Conservation (phyloP, 2,329 filamentous ascomycete genomes). For the Magnaporthiopsis incrustans region DNA sequence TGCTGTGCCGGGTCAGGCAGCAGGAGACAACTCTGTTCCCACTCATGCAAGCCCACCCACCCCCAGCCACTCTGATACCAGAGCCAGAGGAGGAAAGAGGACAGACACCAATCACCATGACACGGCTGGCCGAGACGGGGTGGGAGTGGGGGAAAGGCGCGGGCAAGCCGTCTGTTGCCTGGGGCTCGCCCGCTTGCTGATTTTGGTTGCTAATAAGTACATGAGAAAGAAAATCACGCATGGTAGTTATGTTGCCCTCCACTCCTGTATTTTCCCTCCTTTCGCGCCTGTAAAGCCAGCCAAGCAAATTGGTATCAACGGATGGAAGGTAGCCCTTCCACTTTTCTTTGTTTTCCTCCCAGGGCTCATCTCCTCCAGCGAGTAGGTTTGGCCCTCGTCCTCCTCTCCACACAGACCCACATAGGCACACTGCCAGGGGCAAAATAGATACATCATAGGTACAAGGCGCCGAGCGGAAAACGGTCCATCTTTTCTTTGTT, state of each 20-base stretch:
- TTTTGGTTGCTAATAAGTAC: not conserved
- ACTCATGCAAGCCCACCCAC: not conserved
- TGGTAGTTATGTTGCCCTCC: too few species aligned
- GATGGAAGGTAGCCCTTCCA: not conserved
- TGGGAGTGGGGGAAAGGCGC: not conserved
- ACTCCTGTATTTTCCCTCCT: not conserved
- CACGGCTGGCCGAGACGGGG: too few species aligned
- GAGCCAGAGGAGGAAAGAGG: too few species aligned
- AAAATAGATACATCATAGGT: not conserved
- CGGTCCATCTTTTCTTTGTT: not conserved
- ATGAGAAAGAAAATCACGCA: not conserved
- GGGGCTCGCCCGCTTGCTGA: not conserved
- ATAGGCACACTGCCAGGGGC: not conserved
- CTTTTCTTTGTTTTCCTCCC: not conserved
- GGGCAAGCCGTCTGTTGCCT: not conserved
- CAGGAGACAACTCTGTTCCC: not conserved
- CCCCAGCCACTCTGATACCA: not conserved
- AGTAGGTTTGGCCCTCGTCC: not conserved
- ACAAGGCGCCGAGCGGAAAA: not conserved
- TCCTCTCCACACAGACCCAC: not conserved
- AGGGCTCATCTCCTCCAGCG: too few species aligned
- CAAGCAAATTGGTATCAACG: not conserved
- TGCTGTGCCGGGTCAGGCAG: not conserved
- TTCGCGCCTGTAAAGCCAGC: not conserved
- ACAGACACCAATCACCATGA: too few species aligned